Evolutionary conservation across 169 alveolate genomes (phyloP), one percentile per base, ranked within the genome.

Genomic region (Cryptosporidium felis): DNA sequence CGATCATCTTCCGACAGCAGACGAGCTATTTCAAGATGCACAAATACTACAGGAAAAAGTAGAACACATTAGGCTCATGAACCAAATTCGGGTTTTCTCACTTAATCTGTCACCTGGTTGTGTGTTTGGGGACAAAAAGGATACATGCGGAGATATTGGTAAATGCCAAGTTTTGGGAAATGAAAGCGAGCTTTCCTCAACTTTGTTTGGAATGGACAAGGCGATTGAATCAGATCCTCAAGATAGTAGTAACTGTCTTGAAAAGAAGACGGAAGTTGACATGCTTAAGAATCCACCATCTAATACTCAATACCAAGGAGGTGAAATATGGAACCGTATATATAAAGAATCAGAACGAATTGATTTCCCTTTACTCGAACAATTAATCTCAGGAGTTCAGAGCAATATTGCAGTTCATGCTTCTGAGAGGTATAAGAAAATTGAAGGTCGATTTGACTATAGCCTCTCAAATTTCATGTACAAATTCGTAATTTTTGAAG

Each of bases 321-420:
- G 74, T 3, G 58, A 58, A 21, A 34, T 74, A 23, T 74, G 85
- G 85, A 51, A 40, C 23, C 18, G n/a, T n/a, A 56, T 74, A 28
- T 74, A 74, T 38, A 14, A 36, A 5, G 85, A 74, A 53, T 23
- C 56, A 53, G 65, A 53, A 21, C 51, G 56, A 74, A 10, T 36
- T 12, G n/a, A 74, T 9, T 38, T 53, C 28, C 67, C 85, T n/a
- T 18, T 49, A 14, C 61, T 74, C 2, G 18, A 8, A 53, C 38
- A 53, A 16, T 38, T 74, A 56, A 53, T 58, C 21, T 74, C 85
- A 21, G 85, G 85, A 3, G 30, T 74, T 21, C 85, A 74, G 40
- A 74, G 85, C 18, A 74, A 74, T 18, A 74, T 74, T 34, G 85
- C 85, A 5, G 28, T 74, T n/a, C 85, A 74, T 53, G 85, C 85